Conservation (phyloP, 176 grass and related monocot species). For the Aegilops longissima region DNA sequence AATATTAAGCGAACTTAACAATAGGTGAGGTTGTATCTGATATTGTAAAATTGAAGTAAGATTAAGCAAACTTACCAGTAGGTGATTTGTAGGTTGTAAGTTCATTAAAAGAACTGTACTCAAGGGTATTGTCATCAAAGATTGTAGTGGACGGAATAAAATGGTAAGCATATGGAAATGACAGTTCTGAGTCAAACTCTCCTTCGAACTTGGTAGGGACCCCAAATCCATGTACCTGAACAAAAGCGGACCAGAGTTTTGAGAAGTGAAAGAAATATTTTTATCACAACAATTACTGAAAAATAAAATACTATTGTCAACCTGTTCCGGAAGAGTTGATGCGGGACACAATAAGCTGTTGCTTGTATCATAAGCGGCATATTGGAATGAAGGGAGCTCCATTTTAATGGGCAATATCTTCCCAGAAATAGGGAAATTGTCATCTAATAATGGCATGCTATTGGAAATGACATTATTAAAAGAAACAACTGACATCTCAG, state of each 20-base stretch:
- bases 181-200: no score
- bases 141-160: constrained; percentile 9
- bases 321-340: constrained; percentile 13
- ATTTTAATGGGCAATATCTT: constrained; percentile 33
- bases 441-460: constrained; percentile 33
- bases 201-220: background rate
- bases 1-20: no score
- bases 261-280: background rate
- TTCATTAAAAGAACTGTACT: background rate
- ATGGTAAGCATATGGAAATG: background rate
- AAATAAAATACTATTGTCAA: constrained; percentile 26
- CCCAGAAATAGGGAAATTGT: constrained; percentile 56
- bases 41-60: background rate
- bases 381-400: constrained; percentile 86
- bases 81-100: constrained; percentile 23
- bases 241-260: constrained; percentile 24
- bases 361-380: constrained; percentile 22
- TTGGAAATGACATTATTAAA: constrained; percentile 29
- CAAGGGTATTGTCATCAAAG: background rate
- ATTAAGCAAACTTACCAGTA: constrained; percentile 30
- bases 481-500: constrained; percentile 8
- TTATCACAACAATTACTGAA: background rate
- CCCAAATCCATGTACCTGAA: constrained; percentile 24
- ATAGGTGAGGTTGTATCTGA: no score
- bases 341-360: background rate